phyloP scores from a whole-genome alignment of 2,329 filamentous ascomycete genomes.

The Pseudogymnoascus sp. region DNA sequence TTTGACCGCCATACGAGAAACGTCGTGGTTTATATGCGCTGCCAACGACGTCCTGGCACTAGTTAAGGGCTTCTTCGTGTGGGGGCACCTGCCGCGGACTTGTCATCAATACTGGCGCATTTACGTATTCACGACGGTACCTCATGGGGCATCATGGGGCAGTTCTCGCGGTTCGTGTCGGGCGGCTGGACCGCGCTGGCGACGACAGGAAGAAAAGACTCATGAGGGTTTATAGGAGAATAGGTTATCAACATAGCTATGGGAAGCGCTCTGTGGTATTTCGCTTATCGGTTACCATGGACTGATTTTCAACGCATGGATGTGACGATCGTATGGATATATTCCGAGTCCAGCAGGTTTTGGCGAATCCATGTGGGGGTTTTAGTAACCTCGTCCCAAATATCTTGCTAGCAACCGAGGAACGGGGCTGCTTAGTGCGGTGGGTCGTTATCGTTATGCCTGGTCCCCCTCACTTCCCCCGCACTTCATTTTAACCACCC shows the following conservation, averaged over 20 bases:
- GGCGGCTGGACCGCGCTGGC: conserved; percentile 36
- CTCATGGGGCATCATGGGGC: conserved; percentile 46
- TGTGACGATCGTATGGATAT: not conserved
- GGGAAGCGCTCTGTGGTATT: not conserved
- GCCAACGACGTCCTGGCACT: not conserved
- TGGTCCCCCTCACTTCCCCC: not conserved
- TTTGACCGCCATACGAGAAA: not conserved
- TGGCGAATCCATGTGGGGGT: not conserved
- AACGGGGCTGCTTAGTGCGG: not conserved
- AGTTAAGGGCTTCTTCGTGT: not conserved
- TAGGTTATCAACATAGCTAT: not conserved
- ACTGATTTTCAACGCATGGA: not conserved
- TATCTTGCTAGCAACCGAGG: not conserved
- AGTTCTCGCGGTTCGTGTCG: conserved; percentile 42
- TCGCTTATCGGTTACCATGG: not conserved
- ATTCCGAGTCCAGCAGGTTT: not conserved
- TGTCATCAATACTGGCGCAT: conserved; percentile 42
- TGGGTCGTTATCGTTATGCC: not conserved
- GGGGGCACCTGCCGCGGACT: conserved; percentile 38
- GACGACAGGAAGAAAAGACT: conserved; percentile 38
- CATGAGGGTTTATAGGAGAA: not conserved
- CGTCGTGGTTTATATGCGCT: not conserved
- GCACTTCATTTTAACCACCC: not conserved
- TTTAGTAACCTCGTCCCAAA: not conserved
- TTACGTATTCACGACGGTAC: conserved; percentile 40